Base-by-base conservation (phyloP, 768 basidiomycete species). In the Ramaria sp. region DNA sequence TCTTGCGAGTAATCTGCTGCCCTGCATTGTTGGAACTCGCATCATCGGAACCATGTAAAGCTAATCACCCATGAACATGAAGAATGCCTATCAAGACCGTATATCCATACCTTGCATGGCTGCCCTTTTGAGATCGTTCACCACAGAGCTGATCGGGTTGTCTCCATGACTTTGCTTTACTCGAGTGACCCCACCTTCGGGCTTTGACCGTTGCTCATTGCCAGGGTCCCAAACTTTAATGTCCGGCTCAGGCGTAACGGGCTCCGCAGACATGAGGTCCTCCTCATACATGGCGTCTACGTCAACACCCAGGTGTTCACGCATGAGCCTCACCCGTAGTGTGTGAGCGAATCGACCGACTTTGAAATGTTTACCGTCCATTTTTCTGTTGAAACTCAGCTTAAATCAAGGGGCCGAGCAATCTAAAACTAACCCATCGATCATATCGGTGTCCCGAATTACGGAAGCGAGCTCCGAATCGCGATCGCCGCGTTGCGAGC, bases 321-420 rank as follows among this genome's bases (percentile, higher is more conserved):
- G 78, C 96, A 99, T 99, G 57, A 99, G 73, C 16, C 95, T 82
- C 44, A 98, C 76, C 5, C 96, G 85, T 10, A 99, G 75, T 3
- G 88, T 87, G 67, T 99, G 96, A 1, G 95, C 93, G 67, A 96
- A 99, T 24, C 95, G 85, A 18, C 96, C 96, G 56, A 98, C 95
- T 76, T 90, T 81, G 75, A 87, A 98, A 0, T 93, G 88, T 61
- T 80, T 80, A 16, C 96, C 95, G 8, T 83, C 95, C 95, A 99
- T 98, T 0, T 77, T 84, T 52, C 93, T 94, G 54, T 22, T 5
- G 45, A 10, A 61, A 52, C 16, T 32, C 8, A 18, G 15, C 18
- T 56, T 16, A 44, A 36, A 25, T 24, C 55, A 6, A 18, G 36
- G n/a, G 48, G 15, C 7, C 8, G n/a, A 47, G 2, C 13, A 1